Conservation (phyloP, 768 basidiomycete genomes). For the Dentipellis fragilis region DNA sequence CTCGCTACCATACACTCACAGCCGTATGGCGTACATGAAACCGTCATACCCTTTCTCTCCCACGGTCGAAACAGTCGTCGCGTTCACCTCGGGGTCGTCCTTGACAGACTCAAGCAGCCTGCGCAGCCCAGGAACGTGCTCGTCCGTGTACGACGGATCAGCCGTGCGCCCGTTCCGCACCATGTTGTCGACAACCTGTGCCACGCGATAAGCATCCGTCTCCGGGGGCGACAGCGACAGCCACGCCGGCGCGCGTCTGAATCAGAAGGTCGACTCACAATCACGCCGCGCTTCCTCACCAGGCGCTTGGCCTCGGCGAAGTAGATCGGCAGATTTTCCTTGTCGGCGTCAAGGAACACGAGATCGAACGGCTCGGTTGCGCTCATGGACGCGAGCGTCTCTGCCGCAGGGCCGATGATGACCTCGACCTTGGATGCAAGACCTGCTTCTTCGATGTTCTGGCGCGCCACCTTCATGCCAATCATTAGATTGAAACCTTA, state of each 20-base stretch:
- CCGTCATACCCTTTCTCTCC: conserved; percentile 25
- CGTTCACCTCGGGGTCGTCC: conserved; percentile 31
- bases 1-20: not conserved
- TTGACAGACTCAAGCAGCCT: conserved; percentile 35
- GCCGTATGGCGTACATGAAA: conserved; percentile 18
- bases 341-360: conserved; percentile 68
- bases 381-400: conserved; percentile 37
- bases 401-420: conserved; percentile 40
- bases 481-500: not conserved
- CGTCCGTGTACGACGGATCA: not conserved
- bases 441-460: conserved; percentile 41
- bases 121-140: not conserved
- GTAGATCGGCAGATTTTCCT: conserved; percentile 42
- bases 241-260: not conserved
- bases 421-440: conserved; percentile 38
- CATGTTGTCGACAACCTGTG: not conserved
- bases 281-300: conserved; percentile 47
- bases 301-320: conserved; percentile 54
- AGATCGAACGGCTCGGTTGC: conserved; percentile 50
- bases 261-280: conserved; percentile 29
- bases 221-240: not conserved
- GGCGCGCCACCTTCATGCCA: not conserved
- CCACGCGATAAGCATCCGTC: too few relatives aligned
- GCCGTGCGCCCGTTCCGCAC: not conserved
- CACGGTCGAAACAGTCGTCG: conserved; percentile 26